These are phyloP conservation scores for Xylariales sp. DNA, from an alignment of 2,329 filamentous ascomycete species.

Conservation along the genomic window DNA sequence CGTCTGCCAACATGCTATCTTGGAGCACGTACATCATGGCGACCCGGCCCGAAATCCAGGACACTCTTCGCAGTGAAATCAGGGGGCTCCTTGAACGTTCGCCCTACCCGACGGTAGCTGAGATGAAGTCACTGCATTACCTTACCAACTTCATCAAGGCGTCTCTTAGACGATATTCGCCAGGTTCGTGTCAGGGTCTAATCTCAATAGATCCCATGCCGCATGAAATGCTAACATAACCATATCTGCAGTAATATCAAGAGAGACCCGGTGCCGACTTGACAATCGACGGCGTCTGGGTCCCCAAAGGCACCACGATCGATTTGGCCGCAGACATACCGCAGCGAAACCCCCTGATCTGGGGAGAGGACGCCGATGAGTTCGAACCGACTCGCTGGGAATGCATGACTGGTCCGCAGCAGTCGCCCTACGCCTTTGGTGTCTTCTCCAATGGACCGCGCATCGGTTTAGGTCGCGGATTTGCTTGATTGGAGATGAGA, in stretches of 20 bases:
- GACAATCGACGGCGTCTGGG: constrained; percentile 25
- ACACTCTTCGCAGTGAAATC: constrained; percentile 30
- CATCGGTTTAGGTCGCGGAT: constrained; percentile 14
- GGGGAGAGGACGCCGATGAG: constrained; percentile 31
- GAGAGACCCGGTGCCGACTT: constrained; percentile 28
- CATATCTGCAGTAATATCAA: constrained; percentile 22
- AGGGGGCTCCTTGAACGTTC: constrained; percentile 4
- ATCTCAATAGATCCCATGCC: not conserved
- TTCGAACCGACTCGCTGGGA: constrained; percentile 36
- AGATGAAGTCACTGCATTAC: constrained; percentile 26
- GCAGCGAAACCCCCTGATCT: constrained; percentile 30
- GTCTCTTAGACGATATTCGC: constrained; percentile 29
- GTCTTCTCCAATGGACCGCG: constrained; percentile 21
- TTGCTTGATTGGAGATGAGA: constrained; percentile 15
- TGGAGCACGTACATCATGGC: constrained; percentile 31
- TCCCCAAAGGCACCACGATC: constrained; percentile 32
- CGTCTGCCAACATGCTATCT: constrained; percentile 28
- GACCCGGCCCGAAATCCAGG: constrained; percentile 25
- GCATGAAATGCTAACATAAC: constrained; percentile 13
- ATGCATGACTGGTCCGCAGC: constrained; percentile 18
- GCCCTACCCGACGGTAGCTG: constrained; percentile 4
- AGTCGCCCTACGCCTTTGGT: constrained; percentile 24
- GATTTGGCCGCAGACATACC: constrained; percentile 31
- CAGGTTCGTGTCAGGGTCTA: constrained; percentile 13
- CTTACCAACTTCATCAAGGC: constrained; percentile 34